phyloP scores from a whole-genome alignment of 805 yeast genomes.

The Scheffersomyces amazonensis region DNA sequence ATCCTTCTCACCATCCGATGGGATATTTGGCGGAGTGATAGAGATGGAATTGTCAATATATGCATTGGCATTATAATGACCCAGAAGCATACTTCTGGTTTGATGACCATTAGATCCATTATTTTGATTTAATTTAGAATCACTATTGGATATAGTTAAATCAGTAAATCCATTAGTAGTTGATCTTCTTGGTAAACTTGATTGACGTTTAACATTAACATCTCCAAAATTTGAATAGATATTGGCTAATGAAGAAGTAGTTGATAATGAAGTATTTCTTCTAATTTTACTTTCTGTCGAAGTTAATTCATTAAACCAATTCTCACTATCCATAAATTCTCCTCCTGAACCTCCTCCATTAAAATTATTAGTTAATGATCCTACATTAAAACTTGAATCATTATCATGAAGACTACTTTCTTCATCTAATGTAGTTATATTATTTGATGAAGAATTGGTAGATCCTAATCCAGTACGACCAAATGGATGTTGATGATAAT shows the following conservation, averaged over 20 bases:
- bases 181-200: background rate
- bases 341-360: background rate
- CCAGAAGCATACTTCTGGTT: too few relatives aligned
- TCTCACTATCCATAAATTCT: background rate
- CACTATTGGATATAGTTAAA: too few relatives aligned
- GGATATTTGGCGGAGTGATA: conserved; percentile 1
- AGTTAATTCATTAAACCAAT: background rate
- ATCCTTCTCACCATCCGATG: background rate
- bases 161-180: background rate
- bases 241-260: conserved; percentile 9
- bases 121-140: too few relatives aligned
- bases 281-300: background rate
- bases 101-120: too few relatives aligned
- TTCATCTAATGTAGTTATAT: background rate
- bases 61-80: background rate
- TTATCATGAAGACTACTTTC: background rate
- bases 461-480: conserved; percentile 9
- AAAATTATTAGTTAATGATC: background rate
- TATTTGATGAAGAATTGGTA: conserved; percentile 1
- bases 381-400: background rate
- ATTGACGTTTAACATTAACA: background rate
- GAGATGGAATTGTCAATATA: background rate
- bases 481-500: conserved; percentile 7
- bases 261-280: conserved; percentile 3
- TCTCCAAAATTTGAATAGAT: conserved; percentile 2